phyloP scores from a whole-genome alignment of 2,329 filamentous ascomycete species.

The Anthostomella pinea region DNA sequence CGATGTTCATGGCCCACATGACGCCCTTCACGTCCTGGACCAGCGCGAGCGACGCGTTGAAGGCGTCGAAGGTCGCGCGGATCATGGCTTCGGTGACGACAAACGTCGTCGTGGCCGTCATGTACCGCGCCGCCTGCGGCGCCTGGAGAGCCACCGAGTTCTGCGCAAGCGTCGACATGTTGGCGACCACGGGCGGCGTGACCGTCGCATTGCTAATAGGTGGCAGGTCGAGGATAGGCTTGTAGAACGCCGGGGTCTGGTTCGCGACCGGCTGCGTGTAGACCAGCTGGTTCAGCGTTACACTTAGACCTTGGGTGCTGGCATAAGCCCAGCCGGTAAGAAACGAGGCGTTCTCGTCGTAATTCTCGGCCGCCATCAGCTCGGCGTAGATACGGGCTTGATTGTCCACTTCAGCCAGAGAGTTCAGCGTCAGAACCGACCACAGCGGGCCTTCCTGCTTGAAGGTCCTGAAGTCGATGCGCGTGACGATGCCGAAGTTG shows the following conservation, averaged over 20 bases:
- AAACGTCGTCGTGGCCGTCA: constrained; percentile 13
- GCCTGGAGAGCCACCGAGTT: constrained; percentile 7
- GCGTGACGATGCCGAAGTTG: constrained; percentile 8
- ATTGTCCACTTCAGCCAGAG: constrained; percentile 5
- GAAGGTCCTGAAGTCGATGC: constrained; percentile 5
- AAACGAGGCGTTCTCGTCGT: constrained; percentile 14
- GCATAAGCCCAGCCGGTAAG: constrained; percentile 8
- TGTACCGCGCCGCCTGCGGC: constrained; percentile 12
- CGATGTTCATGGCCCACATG: constrained; percentile 12
- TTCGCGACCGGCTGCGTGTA: constrained; percentile 9
- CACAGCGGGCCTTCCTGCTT: constrained; percentile 1
- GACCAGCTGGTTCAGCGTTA: constrained; percentile 10
- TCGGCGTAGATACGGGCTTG: constrained; percentile 7
- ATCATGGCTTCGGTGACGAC: constrained; percentile 12
- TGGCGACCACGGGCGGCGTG: constrained; percentile 3
- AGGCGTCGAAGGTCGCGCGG: constrained; percentile 11
- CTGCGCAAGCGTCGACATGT: constrained; percentile 9
- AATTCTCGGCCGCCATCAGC: constrained; percentile 11
- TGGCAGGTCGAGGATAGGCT: constrained; percentile 10
- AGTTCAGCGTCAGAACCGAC: constrained; percentile 3
- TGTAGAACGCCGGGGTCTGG: constrained; percentile 6
- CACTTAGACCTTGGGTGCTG: constrained; percentile 4
- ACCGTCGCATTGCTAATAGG: constrained; percentile 1
- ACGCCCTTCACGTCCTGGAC: constrained; percentile 7
- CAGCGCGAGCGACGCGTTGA: constrained; percentile 4